These are phyloP conservation scores for Yamadazyma oceani DNA, from an alignment of 1,139 yeast species.

Conservation along the genomic window DNA sequence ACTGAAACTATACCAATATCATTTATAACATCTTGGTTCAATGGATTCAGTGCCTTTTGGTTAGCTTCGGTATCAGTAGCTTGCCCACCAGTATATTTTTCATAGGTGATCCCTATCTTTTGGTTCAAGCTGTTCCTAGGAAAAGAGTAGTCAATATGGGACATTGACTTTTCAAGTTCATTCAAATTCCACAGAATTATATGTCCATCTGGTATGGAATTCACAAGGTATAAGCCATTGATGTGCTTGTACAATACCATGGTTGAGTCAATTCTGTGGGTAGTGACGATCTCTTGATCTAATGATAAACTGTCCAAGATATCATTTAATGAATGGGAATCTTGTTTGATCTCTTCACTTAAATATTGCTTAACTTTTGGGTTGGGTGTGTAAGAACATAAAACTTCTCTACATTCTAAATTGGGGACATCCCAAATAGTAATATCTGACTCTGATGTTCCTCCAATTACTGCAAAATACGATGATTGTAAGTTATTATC, in stretches of 20 bases:
- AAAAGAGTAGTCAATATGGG: slow-evolving; percentile 18
- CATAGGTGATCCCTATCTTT: slow-evolving; percentile 11
- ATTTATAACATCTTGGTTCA: slow-evolving; percentile 42
- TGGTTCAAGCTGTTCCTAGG: slow-evolving; percentile 10
- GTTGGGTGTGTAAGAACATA: slow-evolving; percentile 15
- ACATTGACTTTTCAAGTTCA: slow-evolving; percentile 25
- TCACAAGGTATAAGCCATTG: slow-evolving; percentile 18
- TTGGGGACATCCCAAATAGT: slow-evolving; percentile 78
- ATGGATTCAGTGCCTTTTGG: too few species aligned
- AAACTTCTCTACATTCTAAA: slow-evolving; percentile 60
- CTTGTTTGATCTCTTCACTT: slow-evolving; percentile 11
- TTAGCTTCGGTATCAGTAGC: slow-evolving; percentile 4
- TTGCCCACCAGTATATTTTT: slow-evolving; percentile 3
- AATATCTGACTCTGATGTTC: slow-evolving; percentile 51
- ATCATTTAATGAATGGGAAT: slow-evolving; percentile 8
- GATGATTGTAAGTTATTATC: slow-evolving; percentile 5
- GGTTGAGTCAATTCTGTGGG: neutral
- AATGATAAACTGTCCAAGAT: slow-evolving; percentile 12
- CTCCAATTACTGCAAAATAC: slow-evolving; percentile 47
- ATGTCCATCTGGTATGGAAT: slow-evolving; percentile 29
- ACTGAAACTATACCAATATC: slow-evolving; percentile 43
- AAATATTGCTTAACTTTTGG: slow-evolving; percentile 12
- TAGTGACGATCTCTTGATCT: slow-evolving; percentile 9
- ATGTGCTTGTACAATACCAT: slow-evolving; percentile 10
- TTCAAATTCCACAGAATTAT: slow-evolving; percentile 35